phyloP scores from a whole-genome alignment of 768 basidiomycete species.

The Boletus coccyginus region DNA sequence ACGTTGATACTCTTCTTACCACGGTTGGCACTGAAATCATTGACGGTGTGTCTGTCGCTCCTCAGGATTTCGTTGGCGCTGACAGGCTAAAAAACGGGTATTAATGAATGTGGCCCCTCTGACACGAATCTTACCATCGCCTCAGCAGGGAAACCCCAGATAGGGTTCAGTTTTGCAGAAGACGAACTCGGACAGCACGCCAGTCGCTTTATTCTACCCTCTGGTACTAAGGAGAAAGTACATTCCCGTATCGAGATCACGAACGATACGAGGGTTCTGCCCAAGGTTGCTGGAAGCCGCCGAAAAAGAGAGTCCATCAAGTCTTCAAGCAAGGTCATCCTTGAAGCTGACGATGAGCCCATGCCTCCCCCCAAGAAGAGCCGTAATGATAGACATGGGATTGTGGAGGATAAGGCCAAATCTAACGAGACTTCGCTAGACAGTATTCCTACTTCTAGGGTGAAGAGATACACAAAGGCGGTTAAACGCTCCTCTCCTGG shows the following conservation, averaged over 20 bases:
- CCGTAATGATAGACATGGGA: slow-evolving; percentile 5
- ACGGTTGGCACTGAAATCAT: neutral
- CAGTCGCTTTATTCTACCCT: neutral
- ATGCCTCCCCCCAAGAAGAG: slow-evolving; percentile 20
- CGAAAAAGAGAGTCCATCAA: slow-evolving; percentile 24
- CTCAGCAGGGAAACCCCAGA: neutral
- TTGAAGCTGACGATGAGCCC: slow-evolving; percentile 16
- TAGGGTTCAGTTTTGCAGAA: neutral
- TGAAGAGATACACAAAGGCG: slow-evolving; percentile 35
- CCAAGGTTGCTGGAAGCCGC: slow-evolving; percentile 23
- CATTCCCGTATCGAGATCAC: neutral
- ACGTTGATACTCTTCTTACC: neutral
- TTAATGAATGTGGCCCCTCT: neutral
- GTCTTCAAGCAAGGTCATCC: neutral
- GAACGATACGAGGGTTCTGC: neutral
- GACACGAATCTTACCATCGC: neutral
- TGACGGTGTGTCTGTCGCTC: neutral
- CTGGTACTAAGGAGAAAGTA: neutral
- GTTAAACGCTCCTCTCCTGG: slow-evolving; percentile 33
- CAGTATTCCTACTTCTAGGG: slow-evolving; percentile 4
- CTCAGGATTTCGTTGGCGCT: neutral
- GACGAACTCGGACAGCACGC: neutral
- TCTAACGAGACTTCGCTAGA: neutral
- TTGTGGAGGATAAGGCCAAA: neutral
- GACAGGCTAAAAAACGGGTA: neutral